Evolutionary conservation across 257 asterid species (phyloP).

Genomic region (Salvia miltiorrhiza): DNA sequence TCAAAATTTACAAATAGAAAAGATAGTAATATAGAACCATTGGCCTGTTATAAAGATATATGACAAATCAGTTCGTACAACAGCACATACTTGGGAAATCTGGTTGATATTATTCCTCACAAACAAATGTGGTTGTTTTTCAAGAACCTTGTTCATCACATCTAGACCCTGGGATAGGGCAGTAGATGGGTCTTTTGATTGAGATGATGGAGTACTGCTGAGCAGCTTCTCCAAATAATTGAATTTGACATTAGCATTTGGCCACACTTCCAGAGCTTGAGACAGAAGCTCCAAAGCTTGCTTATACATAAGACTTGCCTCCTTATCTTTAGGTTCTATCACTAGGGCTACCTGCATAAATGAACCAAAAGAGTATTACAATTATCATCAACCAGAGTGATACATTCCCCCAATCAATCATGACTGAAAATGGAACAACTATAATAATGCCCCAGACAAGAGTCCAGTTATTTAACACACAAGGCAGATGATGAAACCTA

Average conservation of each 20-base stretch:
- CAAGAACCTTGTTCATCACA: conserved; percentile 98
- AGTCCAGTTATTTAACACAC: neutral
- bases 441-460: neutral
- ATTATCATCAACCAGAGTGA: neutral
- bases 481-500: conserved; percentile 9
- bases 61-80: conserved; percentile 20
- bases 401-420: conserved; percentile 2
- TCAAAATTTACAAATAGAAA: conserved; percentile 19
- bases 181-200: conserved; percentile 97
- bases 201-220: conserved; percentile 88
- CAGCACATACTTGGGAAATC: conserved; percentile 74
- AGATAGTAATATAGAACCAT: neutral
- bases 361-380: conserved; percentile 10
- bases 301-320: conserved; percentile 93
- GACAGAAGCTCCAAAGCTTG: conserved; percentile 97
- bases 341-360: conserved; percentile 80
- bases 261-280: conserved; percentile 99
- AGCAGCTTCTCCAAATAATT: conserved; percentile 98
- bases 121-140: conserved; percentile 93
- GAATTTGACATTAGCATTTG: conserved; percentile 96
- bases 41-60: conserved; percentile 13
- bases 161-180: conserved; percentile 98
- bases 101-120: conserved; percentile 91
- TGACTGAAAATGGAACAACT: conserved; percentile 14
- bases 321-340: conserved; percentile 98